phyloP scores from a whole-genome alignment of 2,329 filamentous ascomycete species.

The Ophiocordyceps unilateralis region DNA sequence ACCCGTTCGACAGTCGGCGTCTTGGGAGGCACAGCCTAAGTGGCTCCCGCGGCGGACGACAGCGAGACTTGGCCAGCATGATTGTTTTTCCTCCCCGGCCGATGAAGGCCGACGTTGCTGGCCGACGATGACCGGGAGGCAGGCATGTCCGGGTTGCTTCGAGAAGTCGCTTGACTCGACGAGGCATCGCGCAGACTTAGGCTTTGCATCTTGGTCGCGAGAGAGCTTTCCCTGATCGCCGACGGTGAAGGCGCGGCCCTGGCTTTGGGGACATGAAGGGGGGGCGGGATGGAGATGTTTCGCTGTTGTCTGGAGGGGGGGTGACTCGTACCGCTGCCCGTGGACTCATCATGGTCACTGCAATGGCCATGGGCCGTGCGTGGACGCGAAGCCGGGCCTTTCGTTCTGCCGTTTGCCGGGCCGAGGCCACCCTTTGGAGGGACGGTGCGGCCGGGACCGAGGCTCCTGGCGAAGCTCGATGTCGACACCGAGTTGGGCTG shows the following conservation, averaged over 20 bases:
- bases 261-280: slow-evolving; percentile 5
- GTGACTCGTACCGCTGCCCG: slow-evolving; percentile 16
- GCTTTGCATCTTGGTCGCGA: slow-evolving; percentile 17
- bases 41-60: slow-evolving; percentile 8
- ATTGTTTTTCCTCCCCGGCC: slow-evolving; percentile 8
- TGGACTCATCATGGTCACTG: slow-evolving; percentile 18
- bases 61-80: slow-evolving; percentile 2
- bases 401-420: slow-evolving; percentile 26
- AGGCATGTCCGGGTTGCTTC: neutral
- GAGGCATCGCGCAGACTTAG: slow-evolving; percentile 20
- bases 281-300: neutral
- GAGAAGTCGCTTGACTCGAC: slow-evolving; percentile 29
- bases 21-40: slow-evolving; percentile 16
- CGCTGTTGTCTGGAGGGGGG: slow-evolving; percentile 1
- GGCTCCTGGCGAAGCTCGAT: slow-evolving; percentile 34
- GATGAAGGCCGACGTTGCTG: slow-evolving; percentile 12
- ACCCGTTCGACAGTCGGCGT: slow-evolving; percentile 15
- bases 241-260: slow-evolving; percentile 11
- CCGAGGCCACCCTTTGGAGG: slow-evolving; percentile 27
- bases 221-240: slow-evolving; percentile 26
- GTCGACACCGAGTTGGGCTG: slow-evolving; percentile 10
- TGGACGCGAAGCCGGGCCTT: slow-evolving; percentile 19
- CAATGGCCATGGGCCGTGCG: slow-evolving; percentile 23
- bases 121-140: neutral
- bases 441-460: slow-evolving; percentile 36